Conservation (phyloP, 192 early-diverging fungal species). For the Paraglomus occultum region DNA sequence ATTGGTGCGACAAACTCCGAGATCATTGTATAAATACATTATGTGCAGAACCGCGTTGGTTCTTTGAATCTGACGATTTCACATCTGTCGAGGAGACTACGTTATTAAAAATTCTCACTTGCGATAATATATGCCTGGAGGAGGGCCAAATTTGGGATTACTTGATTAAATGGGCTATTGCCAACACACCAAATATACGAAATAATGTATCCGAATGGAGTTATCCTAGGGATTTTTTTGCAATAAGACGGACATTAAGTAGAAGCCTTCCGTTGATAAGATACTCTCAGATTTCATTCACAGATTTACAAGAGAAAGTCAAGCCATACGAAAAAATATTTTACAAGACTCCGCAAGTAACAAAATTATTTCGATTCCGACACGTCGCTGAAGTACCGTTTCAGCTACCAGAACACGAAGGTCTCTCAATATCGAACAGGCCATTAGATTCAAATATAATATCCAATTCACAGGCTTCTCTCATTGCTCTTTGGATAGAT, state of each 20-base stretch:
- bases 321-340: constrained; percentile 21
- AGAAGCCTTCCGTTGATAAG: constrained; percentile 26
- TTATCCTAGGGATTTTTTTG: constrained; percentile 1
- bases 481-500: constrained; percentile 28
- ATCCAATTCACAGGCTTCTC: constrained; percentile 22
- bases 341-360: constrained; percentile 10
- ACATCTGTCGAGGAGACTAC: constrained; percentile 22
- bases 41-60: constrained; percentile 21
- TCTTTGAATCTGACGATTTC: constrained; percentile 28
- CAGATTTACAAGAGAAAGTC: constrained; percentile 24
- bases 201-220: constrained; percentile 24
- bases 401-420: too few relatives aligned
- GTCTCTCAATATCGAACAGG: neutral
- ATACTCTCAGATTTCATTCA: constrained; percentile 16
- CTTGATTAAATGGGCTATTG: constrained; percentile 24
- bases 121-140: constrained; percentile 29
- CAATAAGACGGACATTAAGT: constrained; percentile 22
- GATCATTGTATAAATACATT: constrained; percentile 27
- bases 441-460: constrained; percentile 28
- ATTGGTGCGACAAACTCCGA: constrained; percentile 12
- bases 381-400: constrained; percentile 1
- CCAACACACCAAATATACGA: constrained; percentile 8
- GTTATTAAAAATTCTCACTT: constrained; percentile 6
- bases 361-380: constrained; percentile 12
- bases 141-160: constrained; percentile 28